Evolutionary conservation across 345 rosid species (phyloP), one percentile per base, ranked within the genome.

Genomic region (Luvunga scandens): DNA sequence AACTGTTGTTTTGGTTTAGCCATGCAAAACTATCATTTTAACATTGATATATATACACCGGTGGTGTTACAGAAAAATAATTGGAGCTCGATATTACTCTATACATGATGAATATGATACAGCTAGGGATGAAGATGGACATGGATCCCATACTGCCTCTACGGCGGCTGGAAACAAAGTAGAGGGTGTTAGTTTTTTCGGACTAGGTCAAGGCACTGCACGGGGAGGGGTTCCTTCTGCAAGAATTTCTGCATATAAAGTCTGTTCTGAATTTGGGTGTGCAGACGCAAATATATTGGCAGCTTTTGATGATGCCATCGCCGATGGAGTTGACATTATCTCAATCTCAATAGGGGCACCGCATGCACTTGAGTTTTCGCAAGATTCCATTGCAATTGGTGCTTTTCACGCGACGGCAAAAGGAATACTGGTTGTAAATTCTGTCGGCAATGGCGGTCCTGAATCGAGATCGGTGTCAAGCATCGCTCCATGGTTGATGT

Each of bases 71-170:
- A 88, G 89, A 55, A 88, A 88, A 81, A 2, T 88, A 31, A 83
- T 88, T 42, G 89, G 89, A 16, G 88, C 89, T 12, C 84, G 87
- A 9, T 66, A 71, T 80, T 85, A 87, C 31, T 1, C 25, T 0
- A 6, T 4, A 1, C 2, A 0, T 1, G 19, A 36, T 12, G 6
- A 1, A 39, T 6, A 1, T 5, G 34, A 0, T 1, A 22, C 84
- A 1, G 80, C 88, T 0, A 79, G 84, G 22, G 95, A 91, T 42
- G 45, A 0, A 0, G 3, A 0, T 0, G 79, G 92, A 14, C 95
- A 93, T 62, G 94, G 95, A 61, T 66, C 84, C 18, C 97, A 91
- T 75, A 85, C 91, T 4, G 91, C 97, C 3, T 91, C 93, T 19
- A 93, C 83, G 4, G 95, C 91, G 0, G 93, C 91, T 0, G 97